Evolutionary conservation across 768 basidiomycete species (phyloP).

Genomic region (Russula vinacea): DNA sequence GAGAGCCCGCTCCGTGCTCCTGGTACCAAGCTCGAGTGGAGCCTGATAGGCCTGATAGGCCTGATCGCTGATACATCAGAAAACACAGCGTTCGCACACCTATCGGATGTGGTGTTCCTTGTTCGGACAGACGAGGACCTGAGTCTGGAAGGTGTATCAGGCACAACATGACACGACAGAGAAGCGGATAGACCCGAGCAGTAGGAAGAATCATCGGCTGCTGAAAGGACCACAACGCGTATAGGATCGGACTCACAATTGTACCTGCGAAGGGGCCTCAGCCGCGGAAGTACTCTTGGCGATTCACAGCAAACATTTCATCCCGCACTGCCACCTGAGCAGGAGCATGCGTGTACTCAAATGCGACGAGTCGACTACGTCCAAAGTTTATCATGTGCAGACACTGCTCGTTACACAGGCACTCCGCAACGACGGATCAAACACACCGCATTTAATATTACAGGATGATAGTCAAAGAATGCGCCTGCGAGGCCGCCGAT

Average conservation of each 20-base stretch:
- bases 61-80: not conserved
- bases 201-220: slow-evolving; percentile 47
- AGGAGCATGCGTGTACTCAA: slow-evolving; percentile 43
- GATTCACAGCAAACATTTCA: slow-evolving; percentile 40
- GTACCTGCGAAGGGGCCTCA: slow-evolving; percentile 36
- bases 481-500: slow-evolving; percentile 35
- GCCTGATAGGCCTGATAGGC: too few species aligned
- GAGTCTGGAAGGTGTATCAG: slow-evolving; percentile 41
- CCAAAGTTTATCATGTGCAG: slow-evolving; percentile 36
- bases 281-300: not conserved
- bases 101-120: slow-evolving; percentile 75
- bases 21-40: slow-evolving; percentile 74
- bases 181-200: slow-evolving; percentile 38
- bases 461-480: slow-evolving; percentile 49
- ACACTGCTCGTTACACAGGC: not conserved
- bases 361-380: slow-evolving; percentile 43
- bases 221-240: slow-evolving; percentile 42
- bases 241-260: slow-evolving; percentile 48
- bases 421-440: not conserved
- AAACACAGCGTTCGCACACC: slow-evolving; percentile 43
- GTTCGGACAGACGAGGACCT: slow-evolving; percentile 51
- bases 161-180: slow-evolving; percentile 11
- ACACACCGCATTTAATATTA: slow-evolving; percentile 43
- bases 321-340: slow-evolving; percentile 38
- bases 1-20: slow-evolving; percentile 65